Evolutionary conservation across 176 grass and related monocot genomes (phyloP).

Genomic region (Themeda triandra): DNA sequence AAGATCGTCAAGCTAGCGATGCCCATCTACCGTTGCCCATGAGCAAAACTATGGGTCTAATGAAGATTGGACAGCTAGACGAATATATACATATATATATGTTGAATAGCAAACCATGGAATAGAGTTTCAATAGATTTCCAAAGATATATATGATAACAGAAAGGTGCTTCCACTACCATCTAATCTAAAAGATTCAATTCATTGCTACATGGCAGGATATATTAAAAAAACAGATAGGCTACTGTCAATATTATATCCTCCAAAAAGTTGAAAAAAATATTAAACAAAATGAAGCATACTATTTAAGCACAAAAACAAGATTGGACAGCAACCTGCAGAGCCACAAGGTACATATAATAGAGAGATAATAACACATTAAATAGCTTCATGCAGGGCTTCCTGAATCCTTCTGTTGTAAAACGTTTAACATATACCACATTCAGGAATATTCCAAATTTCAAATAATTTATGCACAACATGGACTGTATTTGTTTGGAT

Average conservation of each 20-base stretch:
- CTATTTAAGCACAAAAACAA: not conserved
- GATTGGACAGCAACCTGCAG: conserved; percentile 43
- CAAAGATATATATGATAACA: conserved; percentile 25
- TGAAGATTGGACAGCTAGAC: conserved; percentile 70
- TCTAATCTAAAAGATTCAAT: conserved; percentile 4
- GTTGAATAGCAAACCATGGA: conserved; percentile 50
- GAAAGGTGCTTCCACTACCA: not conserved
- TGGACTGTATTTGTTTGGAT: not conserved
- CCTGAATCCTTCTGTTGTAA: conserved; percentile 8
- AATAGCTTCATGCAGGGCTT: not conserved
- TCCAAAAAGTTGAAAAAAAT: not conserved
- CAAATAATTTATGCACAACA: not conserved
- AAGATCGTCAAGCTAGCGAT: conserved; percentile 66
- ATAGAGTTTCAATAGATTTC: conserved; percentile 42
- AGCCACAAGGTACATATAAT: not conserved
- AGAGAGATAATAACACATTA: conserved; percentile 6
- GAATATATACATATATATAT: conserved; percentile 50
- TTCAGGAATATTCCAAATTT: not conserved
- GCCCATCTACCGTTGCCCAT: conserved; percentile 88
- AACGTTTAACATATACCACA: not conserved
- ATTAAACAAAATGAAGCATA: not conserved
- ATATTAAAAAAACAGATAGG: conserved; percentile 1
- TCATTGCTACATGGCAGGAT: conserved; percentile 26
- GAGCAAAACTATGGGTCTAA: conserved; percentile 82
- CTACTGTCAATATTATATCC: not conserved